A percentile compares a stretch with the other conserved stretches of the same genome.
These are phyloP conservation scores for Magnaporthiopsis poae DNA, from an alignment of 2,329 filamentous ascomycete species.

Conservation along the genomic window DNA sequence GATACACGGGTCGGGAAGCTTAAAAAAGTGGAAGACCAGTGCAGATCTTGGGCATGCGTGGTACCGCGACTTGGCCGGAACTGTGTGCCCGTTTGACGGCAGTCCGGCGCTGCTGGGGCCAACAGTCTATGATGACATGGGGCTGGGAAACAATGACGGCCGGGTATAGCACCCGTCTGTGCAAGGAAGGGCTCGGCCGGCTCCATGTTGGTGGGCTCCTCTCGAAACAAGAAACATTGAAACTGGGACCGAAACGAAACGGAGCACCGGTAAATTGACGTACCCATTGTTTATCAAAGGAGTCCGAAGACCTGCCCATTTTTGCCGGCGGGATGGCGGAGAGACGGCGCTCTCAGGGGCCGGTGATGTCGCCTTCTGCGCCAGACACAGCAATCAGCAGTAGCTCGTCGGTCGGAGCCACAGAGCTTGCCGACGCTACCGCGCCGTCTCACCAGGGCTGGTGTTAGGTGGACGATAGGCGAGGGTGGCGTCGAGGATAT, in stretches of 20 bases:
- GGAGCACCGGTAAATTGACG: background rate
- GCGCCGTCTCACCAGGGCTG: background rate
- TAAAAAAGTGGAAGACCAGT: background rate
- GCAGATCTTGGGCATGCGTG: background rate
- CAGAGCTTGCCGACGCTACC: background rate
- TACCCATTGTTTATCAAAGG: constrained; percentile 7
- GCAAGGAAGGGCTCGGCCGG: background rate
- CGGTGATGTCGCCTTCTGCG: background rate
- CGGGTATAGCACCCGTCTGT: background rate
- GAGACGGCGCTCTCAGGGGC: no score
- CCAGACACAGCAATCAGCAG: background rate
- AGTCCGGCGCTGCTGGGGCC: background rate
- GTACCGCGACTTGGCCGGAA: background rate
- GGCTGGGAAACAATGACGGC: background rate
- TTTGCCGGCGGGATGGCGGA: background rate
- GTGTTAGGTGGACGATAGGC: background rate
- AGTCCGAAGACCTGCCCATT: constrained; percentile 3
- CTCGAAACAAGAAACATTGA: background rate
- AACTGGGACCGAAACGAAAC: background rate
- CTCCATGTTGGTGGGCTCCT: background rate
- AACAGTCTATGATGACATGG: background rate
- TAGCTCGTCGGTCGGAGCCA: background rate
- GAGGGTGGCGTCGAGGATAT: background rate
- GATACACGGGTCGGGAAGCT: background rate
- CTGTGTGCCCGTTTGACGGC: background rate